A percentile compares a stretch with the other conserved stretches of the same genome.
phyloP scores from a whole-genome alignment of 2,329 filamentous ascomycete species.

The Exophiala sideris region DNA sequence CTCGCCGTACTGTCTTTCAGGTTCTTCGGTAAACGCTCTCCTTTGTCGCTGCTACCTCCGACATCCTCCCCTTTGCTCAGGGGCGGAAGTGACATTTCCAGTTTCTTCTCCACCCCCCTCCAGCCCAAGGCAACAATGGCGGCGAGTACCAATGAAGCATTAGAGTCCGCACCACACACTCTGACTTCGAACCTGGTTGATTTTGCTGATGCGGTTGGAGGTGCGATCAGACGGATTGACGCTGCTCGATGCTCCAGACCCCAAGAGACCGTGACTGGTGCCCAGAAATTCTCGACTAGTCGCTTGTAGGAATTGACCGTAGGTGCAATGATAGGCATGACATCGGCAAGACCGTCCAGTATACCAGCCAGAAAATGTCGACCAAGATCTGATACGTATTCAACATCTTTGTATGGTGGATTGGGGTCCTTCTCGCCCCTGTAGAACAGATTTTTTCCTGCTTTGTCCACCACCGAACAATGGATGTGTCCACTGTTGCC shows the following conservation, averaged over 20 bases:
- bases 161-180: slow-evolving; percentile 90
- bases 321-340: slow-evolving; percentile 93
- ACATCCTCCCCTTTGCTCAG: slow-evolving; percentile 82
- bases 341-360: slow-evolving; percentile 81
- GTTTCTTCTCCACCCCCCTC: slow-evolving; percentile 87
- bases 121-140: slow-evolving; percentile 85
- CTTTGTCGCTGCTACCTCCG: slow-evolving; percentile 67
- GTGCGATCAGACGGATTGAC: slow-evolving; percentile 82
- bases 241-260: slow-evolving; percentile 92
- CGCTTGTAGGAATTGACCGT: slow-evolving; percentile 98
- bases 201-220: slow-evolving; percentile 77
- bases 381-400: slow-evolving; percentile 78
- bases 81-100: slow-evolving; percentile 76
- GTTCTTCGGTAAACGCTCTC: slow-evolving; percentile 75
- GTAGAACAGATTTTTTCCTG: slow-evolving; percentile 80
- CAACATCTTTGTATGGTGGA: slow-evolving; percentile 70
- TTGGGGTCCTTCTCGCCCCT: slow-evolving; percentile 69
- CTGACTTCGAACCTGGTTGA: slow-evolving; percentile 91
- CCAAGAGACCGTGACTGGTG: slow-evolving; percentile 95
- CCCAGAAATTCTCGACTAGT: slow-evolving; percentile 98
- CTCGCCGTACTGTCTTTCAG: slow-evolving; percentile 77
- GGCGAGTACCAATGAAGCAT: slow-evolving; percentile 80
- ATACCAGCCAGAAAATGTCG: slow-evolving; percentile 91
- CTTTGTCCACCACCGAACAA: slow-evolving; percentile 75
- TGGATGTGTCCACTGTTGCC: slow-evolving; percentile 97